These are phyloP conservation scores for Stromatinia cepivora DNA, from an alignment of 2,329 filamentous ascomycete species.

Conservation along the genomic window DNA sequence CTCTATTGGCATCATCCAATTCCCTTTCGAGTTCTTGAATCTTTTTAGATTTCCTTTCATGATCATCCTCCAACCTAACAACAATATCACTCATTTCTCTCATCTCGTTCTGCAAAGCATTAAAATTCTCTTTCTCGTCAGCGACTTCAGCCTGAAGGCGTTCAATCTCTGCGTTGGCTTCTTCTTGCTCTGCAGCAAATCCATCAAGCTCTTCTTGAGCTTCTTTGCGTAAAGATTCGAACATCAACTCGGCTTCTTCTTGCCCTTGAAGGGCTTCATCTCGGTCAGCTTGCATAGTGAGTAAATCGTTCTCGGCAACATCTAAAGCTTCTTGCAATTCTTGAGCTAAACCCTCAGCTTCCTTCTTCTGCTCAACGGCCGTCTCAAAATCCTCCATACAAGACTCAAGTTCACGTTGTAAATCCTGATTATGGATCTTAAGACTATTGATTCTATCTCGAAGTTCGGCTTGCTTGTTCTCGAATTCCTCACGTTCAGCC, in stretches of 20 bases:
- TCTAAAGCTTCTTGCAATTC: conserved; percentile 81
- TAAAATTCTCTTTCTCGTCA: conserved; percentile 81
- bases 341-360: conserved; percentile 57
- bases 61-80: conserved; percentile 85
- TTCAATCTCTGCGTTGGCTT: conserved; percentile 69
- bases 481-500: conserved; percentile 79
- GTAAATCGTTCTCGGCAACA: conserved; percentile 74
- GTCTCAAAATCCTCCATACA: conserved; percentile 78
- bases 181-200: conserved; percentile 70
- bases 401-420: conserved; percentile 78
- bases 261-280: conserved; percentile 77
- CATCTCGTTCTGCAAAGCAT: conserved; percentile 91
- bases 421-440: conserved; percentile 85
- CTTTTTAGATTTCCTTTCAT: conserved; percentile 72
- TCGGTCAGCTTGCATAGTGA: conserved; percentile 76
- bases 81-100: conserved; percentile 85
- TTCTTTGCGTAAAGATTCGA: conserved; percentile 60
- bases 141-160: conserved; percentile 70
- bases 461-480: conserved; percentile 78
- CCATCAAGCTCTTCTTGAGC: conserved; percentile 66
- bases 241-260: conserved; percentile 57
- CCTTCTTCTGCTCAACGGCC: conserved; percentile 62
- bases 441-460: conserved; percentile 84
- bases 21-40: conserved; percentile 84
- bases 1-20: conserved; percentile 77